Percentiles rank a stretch among this genome's conserved stretches.
Conservation (phyloP, 1,139 yeast genomes). For the Waltiozyma sp. region DNA sequence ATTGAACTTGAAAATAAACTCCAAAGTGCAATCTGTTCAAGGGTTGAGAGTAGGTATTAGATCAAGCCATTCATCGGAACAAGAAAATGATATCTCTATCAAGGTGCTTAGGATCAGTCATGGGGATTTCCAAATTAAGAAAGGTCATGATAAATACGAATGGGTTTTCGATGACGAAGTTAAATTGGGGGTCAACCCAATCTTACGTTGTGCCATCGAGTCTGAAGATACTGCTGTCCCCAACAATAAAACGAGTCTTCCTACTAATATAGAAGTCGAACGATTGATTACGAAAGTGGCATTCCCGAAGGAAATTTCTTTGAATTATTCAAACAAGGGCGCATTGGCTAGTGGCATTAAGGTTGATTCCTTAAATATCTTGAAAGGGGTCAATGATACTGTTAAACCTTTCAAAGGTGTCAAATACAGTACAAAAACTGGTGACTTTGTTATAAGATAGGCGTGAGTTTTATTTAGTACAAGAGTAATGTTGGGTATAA, state of each 20-base stretch:
- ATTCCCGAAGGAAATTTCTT: slow-evolving; percentile 41
- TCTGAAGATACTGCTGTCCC: not conserved
- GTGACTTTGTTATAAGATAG: slow-evolving; percentile 31
- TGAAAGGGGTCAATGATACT: slow-evolving; percentile 43
- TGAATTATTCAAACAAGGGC: slow-evolving; percentile 56
- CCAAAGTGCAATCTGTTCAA: slow-evolving; percentile 46
- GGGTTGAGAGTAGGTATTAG: slow-evolving; percentile 40
- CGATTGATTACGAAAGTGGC: slow-evolving; percentile 9
- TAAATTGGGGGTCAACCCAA: slow-evolving; percentile 57
- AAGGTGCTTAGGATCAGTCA: slow-evolving; percentile 53
- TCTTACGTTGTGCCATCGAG: slow-evolving; percentile 49
- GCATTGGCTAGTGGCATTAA: slow-evolving; percentile 66
- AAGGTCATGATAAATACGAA: slow-evolving; percentile 42
- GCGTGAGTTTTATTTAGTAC: no score
- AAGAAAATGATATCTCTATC: slow-evolving; percentile 18
- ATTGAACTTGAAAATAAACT: slow-evolving; percentile 40
- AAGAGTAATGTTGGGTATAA: no score
- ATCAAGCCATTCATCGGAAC: slow-evolving; percentile 20
- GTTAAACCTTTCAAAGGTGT: slow-evolving; percentile 89
- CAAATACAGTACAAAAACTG: slow-evolving; percentile 61
- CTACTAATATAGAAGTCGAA: no score
- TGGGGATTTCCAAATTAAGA: slow-evolving; percentile 54
- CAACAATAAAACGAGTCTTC: not conserved
- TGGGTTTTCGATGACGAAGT: slow-evolving; percentile 62
- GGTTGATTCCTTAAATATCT: slow-evolving; percentile 55